phyloP scores from a whole-genome alignment of 225 moss, liverwort and hornwort genomes.

The Pleurozium schreberi region DNA sequence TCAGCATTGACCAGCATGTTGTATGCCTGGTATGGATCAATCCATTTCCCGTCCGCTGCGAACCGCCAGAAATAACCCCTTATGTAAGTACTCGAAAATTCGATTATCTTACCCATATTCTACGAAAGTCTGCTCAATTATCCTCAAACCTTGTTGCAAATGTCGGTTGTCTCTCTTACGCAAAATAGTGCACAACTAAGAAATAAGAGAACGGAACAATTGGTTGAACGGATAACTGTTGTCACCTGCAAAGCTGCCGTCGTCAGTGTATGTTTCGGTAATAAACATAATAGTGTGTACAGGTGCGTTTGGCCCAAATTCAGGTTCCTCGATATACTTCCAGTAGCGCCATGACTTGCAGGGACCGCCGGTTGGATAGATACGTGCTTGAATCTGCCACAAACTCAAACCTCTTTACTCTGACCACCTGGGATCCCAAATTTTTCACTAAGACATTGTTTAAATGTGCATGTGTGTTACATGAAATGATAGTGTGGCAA shows the following conservation, averaged over 20 bases:
- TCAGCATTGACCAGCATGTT: slow-evolving; percentile 62
- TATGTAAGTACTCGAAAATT: neutral
- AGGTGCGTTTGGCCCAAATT: slow-evolving; percentile 68
- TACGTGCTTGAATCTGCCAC: slow-evolving; percentile 57
- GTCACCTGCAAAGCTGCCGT: slow-evolving; percentile 43
- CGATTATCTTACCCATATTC: neutral
- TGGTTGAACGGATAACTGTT: neutral
- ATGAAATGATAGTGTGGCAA: neutral
- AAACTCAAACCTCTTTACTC: neutral
- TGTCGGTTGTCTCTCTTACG: neutral
- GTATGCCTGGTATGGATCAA: slow-evolving; percentile 61
- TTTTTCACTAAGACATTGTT: neutral
- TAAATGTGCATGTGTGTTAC: neutral
- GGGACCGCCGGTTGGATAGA: slow-evolving; percentile 44
- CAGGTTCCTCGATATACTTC: slow-evolving; percentile 75
- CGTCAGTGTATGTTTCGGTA: slow-evolving; percentile 46
- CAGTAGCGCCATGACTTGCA: slow-evolving; percentile 85
- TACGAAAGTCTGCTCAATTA: neutral
- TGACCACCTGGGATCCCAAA: neutral
- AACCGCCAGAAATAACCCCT: neutral
- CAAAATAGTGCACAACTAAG: neutral
- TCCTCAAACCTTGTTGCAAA: neutral
- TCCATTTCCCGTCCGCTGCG: slow-evolving; percentile 67
- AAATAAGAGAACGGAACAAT: neutral
- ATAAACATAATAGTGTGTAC: slow-evolving; percentile 74